Conservation (phyloP, 2,329 filamentous ascomycete genomes). For the Epichloe bromicola region DNA sequence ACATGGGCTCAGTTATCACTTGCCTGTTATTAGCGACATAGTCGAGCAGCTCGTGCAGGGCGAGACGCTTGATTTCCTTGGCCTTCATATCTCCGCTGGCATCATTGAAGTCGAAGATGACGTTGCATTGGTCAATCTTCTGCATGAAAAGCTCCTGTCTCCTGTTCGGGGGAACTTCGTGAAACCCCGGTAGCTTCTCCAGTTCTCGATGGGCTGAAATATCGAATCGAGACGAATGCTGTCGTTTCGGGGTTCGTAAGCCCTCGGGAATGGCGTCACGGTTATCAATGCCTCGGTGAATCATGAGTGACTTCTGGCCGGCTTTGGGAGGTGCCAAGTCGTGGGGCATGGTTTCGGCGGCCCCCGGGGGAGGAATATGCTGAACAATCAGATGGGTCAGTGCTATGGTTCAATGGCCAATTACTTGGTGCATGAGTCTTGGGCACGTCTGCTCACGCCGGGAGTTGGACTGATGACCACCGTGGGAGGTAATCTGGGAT, state of each 20-base stretch:
- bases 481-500: constrained; percentile 54
- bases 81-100: constrained; percentile 98
- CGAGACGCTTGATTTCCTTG: constrained; percentile 96
- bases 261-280: constrained; percentile 88
- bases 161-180: constrained; percentile 94
- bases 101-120: constrained; percentile 99
- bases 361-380: constrained; percentile 81
- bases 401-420: not conserved
- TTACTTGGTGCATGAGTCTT: not conserved
- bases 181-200: constrained; percentile 94
- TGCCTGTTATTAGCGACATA: constrained; percentile 98
- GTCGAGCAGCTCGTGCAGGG: constrained; percentile 88
- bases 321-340: constrained; percentile 90
- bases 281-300: constrained; percentile 76
- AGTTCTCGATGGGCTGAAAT: constrained; percentile 94
- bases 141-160: constrained; percentile 98
- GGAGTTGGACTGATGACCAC: constrained; percentile 92
- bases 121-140: constrained; percentile 98
- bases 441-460: constrained; percentile 47
- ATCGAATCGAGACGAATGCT: constrained; percentile 95
- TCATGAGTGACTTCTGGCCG: constrained; percentile 73
- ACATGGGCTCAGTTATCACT: constrained; percentile 98
- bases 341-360: constrained; percentile 94
- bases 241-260: constrained; percentile 85
- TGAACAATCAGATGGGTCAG: constrained; percentile 7